phyloP scores from a whole-genome alignment of 139 green algal species.

The Astrephomene gubernaculifera region DNA sequence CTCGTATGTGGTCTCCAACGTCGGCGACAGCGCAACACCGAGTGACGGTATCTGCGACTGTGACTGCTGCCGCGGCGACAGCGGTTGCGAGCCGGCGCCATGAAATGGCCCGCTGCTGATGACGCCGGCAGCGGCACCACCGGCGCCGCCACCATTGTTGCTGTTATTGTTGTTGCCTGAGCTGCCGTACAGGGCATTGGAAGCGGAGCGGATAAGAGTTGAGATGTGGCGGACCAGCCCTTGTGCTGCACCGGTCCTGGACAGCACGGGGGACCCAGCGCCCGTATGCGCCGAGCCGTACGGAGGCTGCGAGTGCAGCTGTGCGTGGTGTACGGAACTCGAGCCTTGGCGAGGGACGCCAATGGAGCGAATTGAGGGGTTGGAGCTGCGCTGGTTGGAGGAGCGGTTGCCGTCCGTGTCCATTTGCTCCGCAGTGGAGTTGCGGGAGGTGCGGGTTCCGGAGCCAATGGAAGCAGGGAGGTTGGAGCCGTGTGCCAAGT shows the following conservation, averaged over 20 bases:
- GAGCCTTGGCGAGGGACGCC: neutral
- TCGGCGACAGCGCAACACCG: neutral
- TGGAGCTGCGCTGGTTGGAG: constrained; percentile 11
- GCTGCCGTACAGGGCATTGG: neutral
- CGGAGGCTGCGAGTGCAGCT: neutral
- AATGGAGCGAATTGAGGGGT: neutral
- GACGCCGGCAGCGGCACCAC: neutral
- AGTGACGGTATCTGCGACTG: neutral
- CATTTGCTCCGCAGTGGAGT: neutral
- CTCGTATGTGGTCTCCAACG: neutral
- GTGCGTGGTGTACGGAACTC: neutral
- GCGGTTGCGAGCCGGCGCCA: too few relatives aligned
- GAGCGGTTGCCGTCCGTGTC: neutral
- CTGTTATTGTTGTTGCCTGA: neutral
- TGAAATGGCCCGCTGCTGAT: too few relatives aligned
- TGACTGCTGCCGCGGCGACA: too few relatives aligned
- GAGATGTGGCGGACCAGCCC: constrained; percentile 24
- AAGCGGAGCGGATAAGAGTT: constrained; percentile 10
- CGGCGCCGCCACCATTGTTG: neutral
- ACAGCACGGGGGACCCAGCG: neutral
- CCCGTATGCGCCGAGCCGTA: too few relatives aligned
- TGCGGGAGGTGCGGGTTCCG: constrained; percentile 21
- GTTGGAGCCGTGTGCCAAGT: too few relatives aligned
- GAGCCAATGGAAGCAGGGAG: neutral
- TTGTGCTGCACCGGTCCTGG: neutral